These are phyloP conservation scores for Theobroma grandiflorum DNA, from an alignment of 441 rosid species.

Conservation along the genomic window DNA sequence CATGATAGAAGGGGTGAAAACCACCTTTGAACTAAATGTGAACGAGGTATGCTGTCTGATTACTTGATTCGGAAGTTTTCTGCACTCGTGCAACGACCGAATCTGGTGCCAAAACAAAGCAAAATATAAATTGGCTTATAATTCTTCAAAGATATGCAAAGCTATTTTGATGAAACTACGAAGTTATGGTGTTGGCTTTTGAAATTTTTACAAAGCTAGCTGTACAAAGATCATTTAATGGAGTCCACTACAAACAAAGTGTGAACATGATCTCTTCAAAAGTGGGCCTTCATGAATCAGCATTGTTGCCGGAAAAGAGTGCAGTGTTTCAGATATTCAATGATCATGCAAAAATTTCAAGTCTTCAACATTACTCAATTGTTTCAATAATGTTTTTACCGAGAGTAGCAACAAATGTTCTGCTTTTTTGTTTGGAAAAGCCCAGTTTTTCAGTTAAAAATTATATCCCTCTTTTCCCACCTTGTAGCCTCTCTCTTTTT, in stretches of 20 bases:
- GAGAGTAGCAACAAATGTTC: neutral
- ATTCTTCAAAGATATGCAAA: neutral
- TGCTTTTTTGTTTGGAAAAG: neutral
- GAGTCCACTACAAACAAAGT: too few relatives aligned
- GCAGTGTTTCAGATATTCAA: neutral
- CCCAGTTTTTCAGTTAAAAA: neutral
- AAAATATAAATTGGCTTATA: conserved; percentile 4
- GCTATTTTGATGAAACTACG: neutral
- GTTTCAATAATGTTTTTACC: neutral
- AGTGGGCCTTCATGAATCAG: neutral
- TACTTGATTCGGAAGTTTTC: neutral
- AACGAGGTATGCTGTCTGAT: neutral
- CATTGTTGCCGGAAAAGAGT: neutral
- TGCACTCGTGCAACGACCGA: neutral
- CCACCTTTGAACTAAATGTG: neutral
- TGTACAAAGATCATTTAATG: neutral
- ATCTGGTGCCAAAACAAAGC: neutral
- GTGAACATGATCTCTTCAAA: neutral
- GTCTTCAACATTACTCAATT: conserved; percentile 3
- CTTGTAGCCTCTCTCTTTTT: neutral
- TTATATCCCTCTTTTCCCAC: neutral
- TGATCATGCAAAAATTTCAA: neutral
- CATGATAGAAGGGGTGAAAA: too few relatives aligned
- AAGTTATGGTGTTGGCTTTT: neutral
- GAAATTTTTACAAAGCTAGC: neutral